phyloP scores from a whole-genome alignment of 1,139 yeast species.

The Scheffersomyces quercinus region DNA sequence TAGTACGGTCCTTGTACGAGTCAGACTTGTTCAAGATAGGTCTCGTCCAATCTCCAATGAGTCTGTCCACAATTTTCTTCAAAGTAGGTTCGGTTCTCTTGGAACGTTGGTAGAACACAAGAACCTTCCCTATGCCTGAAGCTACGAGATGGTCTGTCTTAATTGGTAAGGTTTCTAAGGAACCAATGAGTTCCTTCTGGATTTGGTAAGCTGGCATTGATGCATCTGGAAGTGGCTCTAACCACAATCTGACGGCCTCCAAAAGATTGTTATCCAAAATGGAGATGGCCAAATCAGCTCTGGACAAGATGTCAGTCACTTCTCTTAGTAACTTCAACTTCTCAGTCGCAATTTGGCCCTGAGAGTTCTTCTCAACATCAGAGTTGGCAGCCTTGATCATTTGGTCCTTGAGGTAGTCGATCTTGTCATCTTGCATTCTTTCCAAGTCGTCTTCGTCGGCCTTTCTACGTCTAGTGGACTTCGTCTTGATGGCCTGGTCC shows the following conservation, averaged over 20 bases:
- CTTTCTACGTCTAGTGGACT: conserved; percentile 57
- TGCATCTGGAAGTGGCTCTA: conserved; percentile 97
- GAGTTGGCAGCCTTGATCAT: conserved; percentile 93
- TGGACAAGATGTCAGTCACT: conserved; percentile 73
- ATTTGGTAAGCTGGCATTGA: conserved; percentile 96
- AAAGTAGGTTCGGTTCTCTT: conserved; percentile 85
- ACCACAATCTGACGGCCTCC: conserved; percentile 94
- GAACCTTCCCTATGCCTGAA: conserved; percentile 89
- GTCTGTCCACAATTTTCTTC: conserved; percentile 84
- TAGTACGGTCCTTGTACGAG: conserved; percentile 85
- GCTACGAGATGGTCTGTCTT: conserved; percentile 95
- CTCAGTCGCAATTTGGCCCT: conserved; percentile 79
- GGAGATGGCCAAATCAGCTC: conserved; percentile 86
- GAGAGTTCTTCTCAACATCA: conserved; percentile 82
- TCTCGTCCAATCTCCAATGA: conserved; percentile 97
- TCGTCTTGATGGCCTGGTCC: conserved; percentile 72
- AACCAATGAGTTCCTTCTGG: conserved; percentile 79
- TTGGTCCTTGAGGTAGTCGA: conserved; percentile 76
- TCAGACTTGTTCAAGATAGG: conserved; percentile 96
- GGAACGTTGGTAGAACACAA: conserved; percentile 90
- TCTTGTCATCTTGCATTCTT: conserved; percentile 90
- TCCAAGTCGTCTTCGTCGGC: conserved; percentile 91
- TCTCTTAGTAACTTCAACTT: conserved; percentile 80
- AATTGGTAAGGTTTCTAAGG: conserved; percentile 79
- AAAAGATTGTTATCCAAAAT: conserved; percentile 90